phyloP scores from a whole-genome alignment of 2,329 filamentous ascomycete genomes.

The Fusarium dimerum region DNA sequence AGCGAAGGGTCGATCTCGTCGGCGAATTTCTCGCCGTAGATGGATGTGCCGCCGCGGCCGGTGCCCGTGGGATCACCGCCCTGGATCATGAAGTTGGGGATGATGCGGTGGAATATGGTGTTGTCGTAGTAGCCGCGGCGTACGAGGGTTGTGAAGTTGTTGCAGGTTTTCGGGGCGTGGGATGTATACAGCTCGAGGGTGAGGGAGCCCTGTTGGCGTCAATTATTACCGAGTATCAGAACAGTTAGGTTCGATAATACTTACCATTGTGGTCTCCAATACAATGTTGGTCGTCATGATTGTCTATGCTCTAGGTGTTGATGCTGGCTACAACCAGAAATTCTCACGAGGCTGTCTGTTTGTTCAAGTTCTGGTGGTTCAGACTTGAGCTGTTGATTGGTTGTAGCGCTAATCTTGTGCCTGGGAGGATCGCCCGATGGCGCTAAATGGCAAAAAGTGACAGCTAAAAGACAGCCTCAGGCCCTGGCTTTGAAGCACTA shows the following conservation, averaged over 20 bases:
- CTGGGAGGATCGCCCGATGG: constrained; percentile 5
- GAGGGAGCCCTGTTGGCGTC: constrained; percentile 67
- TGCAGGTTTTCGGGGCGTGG: constrained; percentile 87
- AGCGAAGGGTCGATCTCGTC: constrained; percentile 81
- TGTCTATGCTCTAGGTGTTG: constrained; percentile 1
- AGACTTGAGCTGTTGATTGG: constrained; percentile 11
- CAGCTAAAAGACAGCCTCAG: neutral
- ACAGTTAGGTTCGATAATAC: constrained; percentile 2
- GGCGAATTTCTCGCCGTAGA: constrained; percentile 91
- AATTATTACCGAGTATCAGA: no score
- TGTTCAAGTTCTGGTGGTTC: constrained; percentile 2
- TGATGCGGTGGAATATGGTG: constrained; percentile 89
- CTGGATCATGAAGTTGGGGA: constrained; percentile 95
- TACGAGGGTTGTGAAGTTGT: constrained; percentile 82
- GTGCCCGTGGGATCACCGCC: constrained; percentile 93
- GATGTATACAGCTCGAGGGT: constrained; percentile 84
- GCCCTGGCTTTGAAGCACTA: neutral
- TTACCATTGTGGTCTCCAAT: constrained; percentile 84
- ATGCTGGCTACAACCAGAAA: neutral
- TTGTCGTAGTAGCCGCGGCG: constrained; percentile 84
- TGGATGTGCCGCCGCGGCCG: constrained; percentile 82
- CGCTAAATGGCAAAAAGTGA: neutral
- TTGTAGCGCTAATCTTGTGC: neutral
- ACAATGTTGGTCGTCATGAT: constrained; percentile 76
- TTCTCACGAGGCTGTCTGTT: constrained; percentile 10